Base-by-base conservation (phyloP, 768 basidiomycete species). In the Boletus subparvulus region DNA sequence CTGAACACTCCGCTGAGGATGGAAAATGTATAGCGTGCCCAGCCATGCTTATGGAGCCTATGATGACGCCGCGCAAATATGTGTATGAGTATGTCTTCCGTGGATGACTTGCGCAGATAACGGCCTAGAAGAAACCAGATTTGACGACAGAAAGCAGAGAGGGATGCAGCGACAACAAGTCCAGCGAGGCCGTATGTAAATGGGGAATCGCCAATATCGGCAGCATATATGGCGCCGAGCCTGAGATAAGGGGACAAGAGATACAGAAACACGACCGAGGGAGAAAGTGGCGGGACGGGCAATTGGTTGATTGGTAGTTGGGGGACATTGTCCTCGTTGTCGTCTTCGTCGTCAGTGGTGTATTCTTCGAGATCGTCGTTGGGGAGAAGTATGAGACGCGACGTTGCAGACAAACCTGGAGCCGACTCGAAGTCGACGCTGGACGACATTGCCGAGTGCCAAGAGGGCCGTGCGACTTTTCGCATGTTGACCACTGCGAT, bases 101-200 rank as follows among this genome's bases (percentile, higher is more conserved):
- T 68, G 58, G 87, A 83, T 33, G 79, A 77, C 68, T 82, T 81
- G 62, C 83, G 81, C 44, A 88, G 75, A 69, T 91, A 88, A 33
- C 85, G 79, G 44, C 85, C 83, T n/a, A 91, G 80, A 77, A 90
- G 81, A 72, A 88, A 90, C 84, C 86, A 88, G 47, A 91, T 73
- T 61, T 88, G 87, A 49, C 86, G 75, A 39, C 83, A 77, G 59
- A 87, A 82, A 33, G 79, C 79, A 8, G 88, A 79, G 14, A 87
- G 71, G 36, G 78, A 61, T n/a, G 84, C 84, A 55, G 84, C 84
- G 30, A 78, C 62, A 33, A 84, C 45, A 3, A 89, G 69, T 1
- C 75, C 70, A 30, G 82, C 72, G 30, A 89, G 72, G 4, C 78
- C 76, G 30, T 78, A 74, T 63, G 78, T 77, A 40, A 86, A 71